phyloP scores from a whole-genome alignment of 2,329 filamentous ascomycete genomes.

The Fusarium xyrophilum region DNA sequence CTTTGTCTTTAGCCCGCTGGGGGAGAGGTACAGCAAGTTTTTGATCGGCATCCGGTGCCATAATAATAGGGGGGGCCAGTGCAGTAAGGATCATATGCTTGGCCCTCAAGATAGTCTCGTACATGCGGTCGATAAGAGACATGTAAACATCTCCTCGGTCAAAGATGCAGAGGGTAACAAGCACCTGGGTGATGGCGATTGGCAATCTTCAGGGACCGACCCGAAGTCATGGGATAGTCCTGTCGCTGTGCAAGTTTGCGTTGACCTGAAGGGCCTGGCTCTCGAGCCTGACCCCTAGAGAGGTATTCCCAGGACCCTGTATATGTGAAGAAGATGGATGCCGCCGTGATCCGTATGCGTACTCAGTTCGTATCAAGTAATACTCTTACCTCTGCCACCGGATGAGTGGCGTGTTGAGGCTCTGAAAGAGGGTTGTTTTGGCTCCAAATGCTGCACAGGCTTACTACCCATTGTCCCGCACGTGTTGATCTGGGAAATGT shows the following conservation, averaged over 20 bases:
- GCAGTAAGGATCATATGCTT: fast-evolving
- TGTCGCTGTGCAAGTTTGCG: neutral
- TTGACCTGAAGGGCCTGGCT: fast-evolving
- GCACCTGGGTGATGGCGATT: neutral
- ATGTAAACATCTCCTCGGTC: fast-evolving
- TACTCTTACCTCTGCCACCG: no score
- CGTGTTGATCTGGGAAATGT: no score
- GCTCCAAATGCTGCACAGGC: no score
- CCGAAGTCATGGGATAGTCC: neutral
- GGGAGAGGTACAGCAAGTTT: neutral
- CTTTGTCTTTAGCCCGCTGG: neutral
- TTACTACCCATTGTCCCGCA: no score
- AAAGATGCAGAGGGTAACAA: fast-evolving
- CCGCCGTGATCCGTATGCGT: no score
- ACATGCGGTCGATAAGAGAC: neutral
- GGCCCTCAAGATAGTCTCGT: fast-evolving
- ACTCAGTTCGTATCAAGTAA: no score
- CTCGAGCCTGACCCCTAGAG: neutral
- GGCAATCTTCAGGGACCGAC: fast-evolving
- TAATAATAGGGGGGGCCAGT: fast-evolving
- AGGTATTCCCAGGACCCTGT: neutral
- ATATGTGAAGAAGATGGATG: no score
- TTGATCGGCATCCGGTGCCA: neutral
- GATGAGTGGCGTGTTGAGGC: no score
- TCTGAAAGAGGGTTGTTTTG: no score